Percentiles rank a stretch among this genome's conserved stretches.
phyloP scores from a whole-genome alignment of 2,329 filamentous ascomycete genomes.

The Truncatella angustata region DNA sequence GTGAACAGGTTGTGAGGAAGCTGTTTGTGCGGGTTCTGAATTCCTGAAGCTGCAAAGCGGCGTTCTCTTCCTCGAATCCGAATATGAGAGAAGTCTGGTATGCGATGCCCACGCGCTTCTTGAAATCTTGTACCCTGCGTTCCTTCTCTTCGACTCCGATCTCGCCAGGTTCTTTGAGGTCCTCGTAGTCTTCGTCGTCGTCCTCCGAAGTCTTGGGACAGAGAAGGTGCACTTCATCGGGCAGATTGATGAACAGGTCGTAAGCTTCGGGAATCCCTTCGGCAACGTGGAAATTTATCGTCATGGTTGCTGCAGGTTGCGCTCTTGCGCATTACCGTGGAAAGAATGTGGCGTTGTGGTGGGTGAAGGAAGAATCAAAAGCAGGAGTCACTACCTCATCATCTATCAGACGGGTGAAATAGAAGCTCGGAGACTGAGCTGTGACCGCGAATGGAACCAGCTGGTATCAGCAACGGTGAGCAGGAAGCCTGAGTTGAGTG shows the following conservation, averaged over 20 bases:
- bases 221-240: constrained; percentile 59
- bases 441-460: too few species aligned
- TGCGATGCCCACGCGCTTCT: constrained; percentile 57
- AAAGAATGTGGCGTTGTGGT: too few species aligned
- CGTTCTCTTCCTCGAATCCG: constrained; percentile 61
- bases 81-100: constrained; percentile 69
- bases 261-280: constrained; percentile 8
- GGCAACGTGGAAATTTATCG: constrained; percentile 7
- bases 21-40: constrained; percentile 58
- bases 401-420: too few species aligned
- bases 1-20: constrained; percentile 63
- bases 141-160: constrained; percentile 50
- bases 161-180: constrained; percentile 44
- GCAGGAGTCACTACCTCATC: too few species aligned
- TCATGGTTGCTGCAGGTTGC: constrained; percentile 3
- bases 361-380: too few species aligned
- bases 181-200: constrained; percentile 64
- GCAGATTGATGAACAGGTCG: constrained; percentile 27
- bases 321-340: too few species aligned
- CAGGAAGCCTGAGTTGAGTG: too few species aligned
- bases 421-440: too few species aligned
- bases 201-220: constrained; percentile 64
- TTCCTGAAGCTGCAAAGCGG: constrained; percentile 57
- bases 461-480: too few species aligned
- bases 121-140: constrained; percentile 52